Percentiles rank a stretch among this genome's conserved stretches.
Evolutionary conservation across 1,284 basidiomycete species (phyloP).

Genomic region (Amylostereum areolatum): DNA sequence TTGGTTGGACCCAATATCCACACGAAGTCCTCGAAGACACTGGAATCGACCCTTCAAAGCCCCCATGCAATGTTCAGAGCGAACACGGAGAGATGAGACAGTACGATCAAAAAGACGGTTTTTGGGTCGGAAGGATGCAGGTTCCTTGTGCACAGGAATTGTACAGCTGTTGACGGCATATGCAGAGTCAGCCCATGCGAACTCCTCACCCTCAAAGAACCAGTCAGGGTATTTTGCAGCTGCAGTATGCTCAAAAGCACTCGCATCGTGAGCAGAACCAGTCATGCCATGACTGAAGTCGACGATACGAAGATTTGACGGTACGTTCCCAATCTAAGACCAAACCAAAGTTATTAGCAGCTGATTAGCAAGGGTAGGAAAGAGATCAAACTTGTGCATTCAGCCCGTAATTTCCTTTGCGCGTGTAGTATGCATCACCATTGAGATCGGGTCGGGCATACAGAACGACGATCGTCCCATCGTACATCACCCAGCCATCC

Average conservation of each 20-base stretch:
- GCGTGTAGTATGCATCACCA: constrained; percentile 29
- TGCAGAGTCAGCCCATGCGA: constrained; percentile 35
- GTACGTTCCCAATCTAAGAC: constrained; percentile 26
- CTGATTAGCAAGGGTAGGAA: constrained; percentile 2
- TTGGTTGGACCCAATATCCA: neutral
- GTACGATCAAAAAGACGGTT: constrained; percentile 26
- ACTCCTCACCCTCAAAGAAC: constrained; percentile 29
- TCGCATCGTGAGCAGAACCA: constrained; percentile 24
- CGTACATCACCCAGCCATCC: constrained; percentile 30
- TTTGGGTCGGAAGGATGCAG: constrained; percentile 19
- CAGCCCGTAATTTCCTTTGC: constrained; percentile 27
- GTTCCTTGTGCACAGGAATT: constrained; percentile 29
- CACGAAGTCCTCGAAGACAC: constrained; percentile 17
- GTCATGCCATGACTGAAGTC: constrained; percentile 28
- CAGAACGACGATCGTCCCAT: constrained; percentile 30
- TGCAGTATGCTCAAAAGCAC: constrained; percentile 26
- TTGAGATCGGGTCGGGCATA: constrained; percentile 22
- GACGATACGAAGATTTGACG: constrained; percentile 27
- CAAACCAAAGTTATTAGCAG: constrained; percentile 3
- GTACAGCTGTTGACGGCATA: constrained; percentile 22
- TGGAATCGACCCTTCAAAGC: constrained; percentile 28
- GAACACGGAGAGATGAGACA: constrained; percentile 23
- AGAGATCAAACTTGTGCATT: constrained; percentile 25
- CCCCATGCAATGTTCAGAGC: constrained; percentile 31
- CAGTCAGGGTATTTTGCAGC: constrained; percentile 22